Evolutionary conservation across 306 rosid genomes (phyloP), one percentile per base, ranked within the genome.

Genomic region (Prunus padus): DNA sequence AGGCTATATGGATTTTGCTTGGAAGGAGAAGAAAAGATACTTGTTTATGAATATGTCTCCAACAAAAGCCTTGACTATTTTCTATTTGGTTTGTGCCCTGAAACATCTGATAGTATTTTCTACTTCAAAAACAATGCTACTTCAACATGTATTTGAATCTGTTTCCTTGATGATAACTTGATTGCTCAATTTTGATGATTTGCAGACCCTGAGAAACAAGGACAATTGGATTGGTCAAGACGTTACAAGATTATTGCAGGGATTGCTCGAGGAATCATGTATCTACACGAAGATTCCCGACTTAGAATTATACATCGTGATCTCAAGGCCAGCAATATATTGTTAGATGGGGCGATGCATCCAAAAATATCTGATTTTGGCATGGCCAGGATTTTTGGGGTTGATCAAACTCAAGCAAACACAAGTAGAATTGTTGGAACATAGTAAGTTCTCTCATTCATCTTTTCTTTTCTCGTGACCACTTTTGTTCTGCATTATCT

Each of bases 1-100:
- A 82, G 85, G 44, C 75, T 90, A 26, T 66, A 77, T 45, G 91
- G 91, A 76, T 88, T 86, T 59, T 86, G 93, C 52, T 77, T 87
- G 76, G 90, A 87, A 75, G 81, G 76, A 14, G 78, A 79, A 25
- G 93, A 91, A 14, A 88, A 85, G 71, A 69, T 91, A 4, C 91
- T 91, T 20, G 72, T 88, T 33, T 88, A 88, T 52, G 91, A 88
- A 65, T 84, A 68, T 8, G 79, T 90, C 30, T 72, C 84, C 56
- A 88, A 87, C 77, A 81, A 79, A 42, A 89, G 93, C 44, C 88
- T 89, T 1, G 87, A 89, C 71, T 54, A 63, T 73, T 75, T 87
- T 73, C 72, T 87, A 72, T 82, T 55, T 12, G 93, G 93, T 89
- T 4, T 64, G 40, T 6, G 3, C 42, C 2, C 28, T 31, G 4